Conservation (phyloP, 176 grass and related monocot genomes). For the Secale cereale region DNA sequence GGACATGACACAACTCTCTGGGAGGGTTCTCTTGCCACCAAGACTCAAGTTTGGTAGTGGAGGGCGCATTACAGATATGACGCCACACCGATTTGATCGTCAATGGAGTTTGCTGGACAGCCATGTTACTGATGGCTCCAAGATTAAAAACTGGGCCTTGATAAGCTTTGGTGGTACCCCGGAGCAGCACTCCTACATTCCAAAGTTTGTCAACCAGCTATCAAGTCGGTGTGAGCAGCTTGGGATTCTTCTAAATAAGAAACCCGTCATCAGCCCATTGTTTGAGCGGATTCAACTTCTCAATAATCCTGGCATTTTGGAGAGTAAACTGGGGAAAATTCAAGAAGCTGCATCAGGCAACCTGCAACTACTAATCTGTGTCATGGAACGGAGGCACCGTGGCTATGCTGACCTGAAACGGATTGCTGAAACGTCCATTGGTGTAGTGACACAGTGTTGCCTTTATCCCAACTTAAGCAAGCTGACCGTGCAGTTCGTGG, state of each 20-base stretch:
- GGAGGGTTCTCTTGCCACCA: constrained; percentile 83
- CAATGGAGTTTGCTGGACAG: constrained; percentile 88
- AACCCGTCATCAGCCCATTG: constrained; percentile 53
- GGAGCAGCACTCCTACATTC: constrained; percentile 61
- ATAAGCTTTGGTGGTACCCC: constrained; percentile 86
- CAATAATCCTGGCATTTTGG: constrained; percentile 62
- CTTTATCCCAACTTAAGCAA: constrained; percentile 79
- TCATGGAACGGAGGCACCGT: constrained; percentile 78
- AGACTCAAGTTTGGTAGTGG: constrained; percentile 77
- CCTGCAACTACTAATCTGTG: constrained; percentile 75
- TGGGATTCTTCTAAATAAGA: constrained; percentile 74
- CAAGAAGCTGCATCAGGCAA: constrained; percentile 69
- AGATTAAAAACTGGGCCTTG: constrained; percentile 74
- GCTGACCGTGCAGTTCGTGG: constrained; percentile 69
- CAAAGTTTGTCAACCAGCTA: constrained; percentile 78
- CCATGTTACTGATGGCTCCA: constrained; percentile 79
- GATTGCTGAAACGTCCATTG: constrained; percentile 82
- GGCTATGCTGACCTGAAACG: constrained; percentile 88
- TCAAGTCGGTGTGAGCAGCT: constrained; percentile 71
- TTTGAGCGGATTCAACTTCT: constrained; percentile 86
- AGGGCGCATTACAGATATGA: constrained; percentile 71
- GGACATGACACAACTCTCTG: constrained; percentile 86
- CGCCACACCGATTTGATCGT: constrained; percentile 68
- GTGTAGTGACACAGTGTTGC: constrained; percentile 85
- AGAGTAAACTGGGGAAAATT: constrained; percentile 68